Evolutionary conservation across 495 filamentous ascomycete genomes (phyloP).

Genomic region (Xylaria bambusicola): DNA sequence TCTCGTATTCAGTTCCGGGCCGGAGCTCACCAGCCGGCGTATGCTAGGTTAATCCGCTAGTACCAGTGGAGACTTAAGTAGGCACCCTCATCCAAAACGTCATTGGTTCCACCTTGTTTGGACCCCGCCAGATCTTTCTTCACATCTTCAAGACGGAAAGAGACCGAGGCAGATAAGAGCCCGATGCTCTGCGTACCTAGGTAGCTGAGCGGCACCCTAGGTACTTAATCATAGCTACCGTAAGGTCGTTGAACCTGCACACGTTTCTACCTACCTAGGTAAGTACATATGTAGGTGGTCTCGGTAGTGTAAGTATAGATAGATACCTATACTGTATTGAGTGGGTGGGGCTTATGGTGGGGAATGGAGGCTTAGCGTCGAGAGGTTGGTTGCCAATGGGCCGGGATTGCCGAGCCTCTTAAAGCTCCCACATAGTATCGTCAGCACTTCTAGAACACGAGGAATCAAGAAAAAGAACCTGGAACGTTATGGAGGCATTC

Average conservation of each 20-base stretch:
- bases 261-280: too few species aligned
- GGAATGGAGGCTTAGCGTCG: background rate
- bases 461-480: background rate
- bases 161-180: too few species aligned
- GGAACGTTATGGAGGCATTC: too few species aligned
- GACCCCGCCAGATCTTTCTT: too few species aligned
- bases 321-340: too few species aligned
- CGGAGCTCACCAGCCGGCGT: background rate
- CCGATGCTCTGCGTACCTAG: too few species aligned
- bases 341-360: background rate
- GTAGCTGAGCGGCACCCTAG: too few species aligned
- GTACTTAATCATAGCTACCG: too few species aligned
- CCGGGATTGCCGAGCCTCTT: constrained; percentile 2
- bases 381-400: constrained; percentile 6
- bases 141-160: too few species aligned
- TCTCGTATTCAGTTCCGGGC: constrained; percentile 15
- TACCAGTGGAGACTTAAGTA: background rate
- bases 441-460: constrained; percentile 7
- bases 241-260: too few species aligned
- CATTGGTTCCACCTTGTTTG: background rate
- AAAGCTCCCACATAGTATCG: background rate
- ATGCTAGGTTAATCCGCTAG: background rate
- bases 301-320: too few species aligned
- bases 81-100: background rate
- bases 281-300: too few species aligned